A percentile compares a stretch with the other conserved stretches of the same genome.
phyloP scores from a whole-genome alignment of 2,329 filamentous ascomycete genomes.

The Calonectria fujianensis region DNA sequence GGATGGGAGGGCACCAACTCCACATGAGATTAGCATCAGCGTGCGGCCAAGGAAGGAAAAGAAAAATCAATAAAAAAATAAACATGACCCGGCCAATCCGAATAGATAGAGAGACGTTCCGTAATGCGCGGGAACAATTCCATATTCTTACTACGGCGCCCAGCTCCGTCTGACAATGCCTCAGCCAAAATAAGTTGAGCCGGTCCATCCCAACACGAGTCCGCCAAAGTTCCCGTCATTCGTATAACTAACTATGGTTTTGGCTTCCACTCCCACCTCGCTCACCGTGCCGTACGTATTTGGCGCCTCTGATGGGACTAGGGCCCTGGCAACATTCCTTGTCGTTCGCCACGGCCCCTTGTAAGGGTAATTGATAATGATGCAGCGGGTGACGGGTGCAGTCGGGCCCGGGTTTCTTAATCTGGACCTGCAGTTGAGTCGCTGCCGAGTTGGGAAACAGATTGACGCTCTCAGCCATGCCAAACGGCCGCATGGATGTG shows the following conservation, averaged over 20 bases:
- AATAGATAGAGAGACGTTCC: constrained; percentile 44
- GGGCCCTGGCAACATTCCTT: constrained; percentile 32
- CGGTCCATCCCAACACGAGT: constrained; percentile 25
- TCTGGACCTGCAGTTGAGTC: constrained; percentile 44
- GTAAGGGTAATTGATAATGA: constrained; percentile 46
- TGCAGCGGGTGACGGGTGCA: constrained; percentile 51
- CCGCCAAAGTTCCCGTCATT: constrained; percentile 25
- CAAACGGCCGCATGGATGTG: constrained; percentile 24
- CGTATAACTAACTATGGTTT: constrained; percentile 18
- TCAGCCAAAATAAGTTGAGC: constrained; percentile 26
- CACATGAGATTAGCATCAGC: constrained; percentile 6
- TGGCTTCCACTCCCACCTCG: constrained; percentile 17
- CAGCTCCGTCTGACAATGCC: constrained; percentile 17
- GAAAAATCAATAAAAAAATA: constrained; percentile 35
- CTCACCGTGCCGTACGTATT: constrained; percentile 34
- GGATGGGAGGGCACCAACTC: constrained; percentile 27
- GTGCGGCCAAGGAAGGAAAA: not conserved
- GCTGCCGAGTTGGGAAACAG: constrained; percentile 35
- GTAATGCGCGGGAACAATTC: constrained; percentile 38
- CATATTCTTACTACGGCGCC: constrained; percentile 15
- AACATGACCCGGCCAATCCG: constrained; percentile 30
- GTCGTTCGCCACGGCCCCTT: constrained; percentile 34
- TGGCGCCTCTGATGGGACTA: constrained; percentile 29
- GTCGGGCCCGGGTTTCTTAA: constrained; percentile 51
- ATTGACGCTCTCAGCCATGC: constrained; percentile 31